Conservation (phyloP, 371 early-diverging fungal species). For the Dichotomocladium elegans region DNA sequence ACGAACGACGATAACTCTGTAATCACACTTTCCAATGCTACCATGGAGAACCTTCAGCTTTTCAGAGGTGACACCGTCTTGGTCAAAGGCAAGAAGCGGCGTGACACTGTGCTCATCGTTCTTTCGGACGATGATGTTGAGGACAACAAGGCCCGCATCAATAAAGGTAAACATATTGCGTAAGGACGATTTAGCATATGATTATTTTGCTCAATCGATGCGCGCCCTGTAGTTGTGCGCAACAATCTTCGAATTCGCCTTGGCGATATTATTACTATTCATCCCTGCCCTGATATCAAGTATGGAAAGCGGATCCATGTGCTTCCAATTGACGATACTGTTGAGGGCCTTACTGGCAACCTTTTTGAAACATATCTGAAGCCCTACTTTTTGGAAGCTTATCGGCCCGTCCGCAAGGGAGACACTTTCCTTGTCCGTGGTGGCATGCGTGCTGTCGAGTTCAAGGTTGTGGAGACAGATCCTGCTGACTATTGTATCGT, state of each 20-base stretch:
- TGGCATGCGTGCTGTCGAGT: slow-evolving; percentile 98
- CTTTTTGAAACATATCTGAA: slow-evolving; percentile 97
- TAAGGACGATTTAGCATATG: no score
- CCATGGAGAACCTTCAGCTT: slow-evolving; percentile 89
- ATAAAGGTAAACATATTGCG: slow-evolving; percentile 65
- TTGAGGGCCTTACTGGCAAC: slow-evolving; percentile 96
- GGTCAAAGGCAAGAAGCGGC: slow-evolving; percentile 98
- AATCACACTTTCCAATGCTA: slow-evolving; percentile 82
- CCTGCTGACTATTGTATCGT: slow-evolving; percentile 96
- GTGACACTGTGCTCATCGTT: slow-evolving; percentile 95
- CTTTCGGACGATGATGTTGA: slow-evolving; percentile 91
- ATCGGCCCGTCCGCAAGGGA: slow-evolving; percentile 94
- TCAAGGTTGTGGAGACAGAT: slow-evolving; percentile 98
- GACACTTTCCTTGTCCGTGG: slow-evolving; percentile 94
- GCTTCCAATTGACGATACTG: slow-evolving; percentile 97
- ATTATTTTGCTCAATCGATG: neutral
- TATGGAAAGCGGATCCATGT: slow-evolving; percentile 96
- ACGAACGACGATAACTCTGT: slow-evolving; percentile 97
- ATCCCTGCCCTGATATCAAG: slow-evolving; percentile 94
- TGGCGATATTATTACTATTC: slow-evolving; percentile 97
- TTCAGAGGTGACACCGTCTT: slow-evolving; percentile 95
- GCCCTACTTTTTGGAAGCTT: slow-evolving; percentile 96
- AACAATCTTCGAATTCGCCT: slow-evolving; percentile 96
- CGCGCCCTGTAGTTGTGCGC: slow-evolving; percentile 72
- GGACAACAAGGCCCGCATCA: slow-evolving; percentile 89